Percentiles rank a stretch among this genome's conserved stretches.
Evolutionary conservation across 208 protist genomes (phyloP).

Genomic region (Trypanosomatidae sp.): DNA sequence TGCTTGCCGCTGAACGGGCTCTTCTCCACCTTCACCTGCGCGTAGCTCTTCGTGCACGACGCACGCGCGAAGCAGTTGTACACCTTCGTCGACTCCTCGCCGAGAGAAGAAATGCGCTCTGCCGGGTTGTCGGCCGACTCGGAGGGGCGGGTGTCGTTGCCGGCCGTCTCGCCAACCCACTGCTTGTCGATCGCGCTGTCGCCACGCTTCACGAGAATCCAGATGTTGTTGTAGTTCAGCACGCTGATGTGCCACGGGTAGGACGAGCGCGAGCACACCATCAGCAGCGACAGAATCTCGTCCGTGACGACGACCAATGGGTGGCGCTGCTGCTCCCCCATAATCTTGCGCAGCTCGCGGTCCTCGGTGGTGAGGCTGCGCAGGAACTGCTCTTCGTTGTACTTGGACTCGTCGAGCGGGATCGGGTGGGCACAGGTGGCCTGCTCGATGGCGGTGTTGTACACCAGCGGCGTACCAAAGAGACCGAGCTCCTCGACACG

Average conservation of each 20-base stretch:
- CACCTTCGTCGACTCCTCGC: conserved; percentile 72
- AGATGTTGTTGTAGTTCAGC: conserved; percentile 39
- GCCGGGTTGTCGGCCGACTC: conserved; percentile 52
- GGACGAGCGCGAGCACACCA: conserved; percentile 73
- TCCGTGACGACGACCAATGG: conserved; percentile 79
- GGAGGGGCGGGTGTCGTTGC: conserved; percentile 46
- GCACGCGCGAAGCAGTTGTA: conserved; percentile 68
- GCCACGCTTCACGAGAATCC: conserved; percentile 63
- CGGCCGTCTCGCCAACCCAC: conserved; percentile 84
- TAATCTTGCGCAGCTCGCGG: conserved; percentile 48
- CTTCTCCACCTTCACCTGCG: too few relatives aligned
- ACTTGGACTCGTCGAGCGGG: conserved; percentile 44
- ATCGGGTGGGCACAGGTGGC: conserved; percentile 41
- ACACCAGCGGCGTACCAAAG: conserved; percentile 60
- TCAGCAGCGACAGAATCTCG: conserved; percentile 78
- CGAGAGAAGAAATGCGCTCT: conserved; percentile 64
- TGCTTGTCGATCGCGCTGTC: conserved; percentile 69
- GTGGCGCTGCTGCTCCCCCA: conserved; percentile 37
- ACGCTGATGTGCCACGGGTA: conserved; percentile 87
- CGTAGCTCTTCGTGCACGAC: conserved; percentile 47
- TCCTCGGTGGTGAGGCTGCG: conserved; percentile 55
- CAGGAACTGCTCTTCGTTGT: conserved; percentile 29
- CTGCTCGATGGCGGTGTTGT: conserved; percentile 62
- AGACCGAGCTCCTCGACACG: too few relatives aligned
- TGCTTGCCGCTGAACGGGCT: too few relatives aligned